Evolutionary conservation across 306 rosid species (phyloP), one percentile per base, ranked within the genome.

Genomic region (Quercus parvula): DNA sequence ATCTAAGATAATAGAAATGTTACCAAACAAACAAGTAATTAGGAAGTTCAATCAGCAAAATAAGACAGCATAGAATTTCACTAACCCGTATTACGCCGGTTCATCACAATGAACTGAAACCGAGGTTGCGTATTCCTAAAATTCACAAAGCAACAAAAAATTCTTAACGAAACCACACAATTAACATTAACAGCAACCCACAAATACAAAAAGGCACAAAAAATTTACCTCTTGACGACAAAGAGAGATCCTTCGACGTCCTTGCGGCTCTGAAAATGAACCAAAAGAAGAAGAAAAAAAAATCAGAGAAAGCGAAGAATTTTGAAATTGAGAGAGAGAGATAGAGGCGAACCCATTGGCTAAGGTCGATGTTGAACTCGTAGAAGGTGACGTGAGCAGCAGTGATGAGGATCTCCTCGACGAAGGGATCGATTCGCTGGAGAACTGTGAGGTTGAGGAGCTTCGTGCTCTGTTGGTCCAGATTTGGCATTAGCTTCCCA

Each of bases 311-410:
- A 63, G 17, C 12, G 66, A 35, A 57, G 61, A 52, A 24, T 18
- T 33, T 41, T 41, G 46, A 49, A 27, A 61, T 13, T 27, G 20
- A 63, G 18, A 63, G 67, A 0, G 17, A 33, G 18, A n/a, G 20
- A 66, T 24, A 13, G 13, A 41, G 2, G 13, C 89, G 66, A 57
- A 88, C 92, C 90, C 92, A 88, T 86, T 84, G 91, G 67, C 79
- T 86, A 24, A 86, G 92, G 80, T 88, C 88, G 82, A 86, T 82
- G 80, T 88, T 86, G 57, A 88, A 88, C 79, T 88, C 87, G 70
- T 88, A 88, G 84, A 88, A 86, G 84, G 92, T 88, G 71, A 88
- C 92, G 30, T 88, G 92, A 1, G 89, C 89, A 5, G 92, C 92
- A 20, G 92, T 88, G 59, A 88, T 84, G 82, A 88, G 90, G 78